Evolutionary conservation across 306 rosid genomes (phyloP).

Genomic region (Astragalus membranaceus): DNA sequence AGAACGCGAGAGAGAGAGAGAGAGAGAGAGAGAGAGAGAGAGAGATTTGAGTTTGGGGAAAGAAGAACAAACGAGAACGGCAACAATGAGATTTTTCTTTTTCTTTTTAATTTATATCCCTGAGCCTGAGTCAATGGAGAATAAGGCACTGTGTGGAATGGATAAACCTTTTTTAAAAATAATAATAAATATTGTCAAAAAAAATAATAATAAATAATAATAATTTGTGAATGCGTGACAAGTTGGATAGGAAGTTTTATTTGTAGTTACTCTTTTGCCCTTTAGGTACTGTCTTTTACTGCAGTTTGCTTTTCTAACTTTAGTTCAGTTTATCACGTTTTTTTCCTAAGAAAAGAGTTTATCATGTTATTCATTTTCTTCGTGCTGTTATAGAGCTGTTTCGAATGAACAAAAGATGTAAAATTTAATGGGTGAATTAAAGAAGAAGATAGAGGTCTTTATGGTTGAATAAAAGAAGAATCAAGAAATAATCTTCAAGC

Average conservation of each 20-base stretch:
- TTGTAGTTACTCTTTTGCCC: conserved; percentile 2
- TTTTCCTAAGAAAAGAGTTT: too few species aligned
- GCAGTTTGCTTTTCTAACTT: conserved; percentile 11
- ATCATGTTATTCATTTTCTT: too few species aligned
- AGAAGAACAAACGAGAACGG: conserved; percentile 21
- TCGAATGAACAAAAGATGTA: too few species aligned
- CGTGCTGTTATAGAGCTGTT: too few species aligned
- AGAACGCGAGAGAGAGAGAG: conserved; percentile 14
- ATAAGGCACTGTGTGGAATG: conserved; percentile 7
- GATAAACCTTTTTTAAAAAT: conserved; percentile 10
- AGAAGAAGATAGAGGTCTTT: too few species aligned
- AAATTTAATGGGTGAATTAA: too few species aligned
- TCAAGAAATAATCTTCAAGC: too few species aligned
- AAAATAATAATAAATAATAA: not conserved
- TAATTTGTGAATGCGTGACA: conserved; percentile 6
- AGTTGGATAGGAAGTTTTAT: conserved; percentile 1
- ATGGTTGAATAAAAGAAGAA: too few species aligned
- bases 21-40: conserved; percentile 13
- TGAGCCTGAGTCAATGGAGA: not conserved
- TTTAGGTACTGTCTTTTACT: conserved; percentile 21
- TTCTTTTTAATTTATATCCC: conserved; percentile 3
- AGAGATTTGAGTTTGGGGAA: conserved; percentile 20
- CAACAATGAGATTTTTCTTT: conserved; percentile 22
- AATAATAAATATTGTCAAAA: too few species aligned
- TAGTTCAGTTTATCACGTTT: too few species aligned